A percentile compares a stretch with the other conserved stretches of the same genome.
Conservation (phyloP, 169 alveolate species). For the Hepatocystis sp. region DNA sequence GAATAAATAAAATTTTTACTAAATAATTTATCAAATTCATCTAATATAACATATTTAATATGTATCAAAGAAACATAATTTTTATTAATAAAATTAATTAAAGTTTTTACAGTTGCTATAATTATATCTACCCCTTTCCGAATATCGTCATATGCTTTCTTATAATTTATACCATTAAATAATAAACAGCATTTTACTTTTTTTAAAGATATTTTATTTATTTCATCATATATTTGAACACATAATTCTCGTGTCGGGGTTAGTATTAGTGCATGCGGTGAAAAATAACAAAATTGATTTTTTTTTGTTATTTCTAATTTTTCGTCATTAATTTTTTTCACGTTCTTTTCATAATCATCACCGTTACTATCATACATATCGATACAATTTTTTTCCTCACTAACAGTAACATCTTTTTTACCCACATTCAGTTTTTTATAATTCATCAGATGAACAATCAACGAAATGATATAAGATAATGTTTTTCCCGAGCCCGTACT, state of each 20-base stretch:
- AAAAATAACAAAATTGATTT: too few species aligned
- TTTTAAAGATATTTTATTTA: constrained; percentile 22
- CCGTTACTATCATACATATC: neutral
- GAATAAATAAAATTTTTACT: constrained; percentile 34
- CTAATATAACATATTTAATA: constrained; percentile 51
- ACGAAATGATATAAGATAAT: constrained; percentile 93
- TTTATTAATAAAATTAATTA: constrained; percentile 64
- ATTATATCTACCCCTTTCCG: constrained; percentile 41
- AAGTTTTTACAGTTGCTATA: constrained; percentile 65
- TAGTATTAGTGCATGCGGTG: constrained; percentile 80
- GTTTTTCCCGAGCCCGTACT: constrained; percentile 98
- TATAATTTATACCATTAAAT: constrained; percentile 52
- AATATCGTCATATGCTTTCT: constrained; percentile 53
- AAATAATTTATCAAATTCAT: constrained; percentile 69
- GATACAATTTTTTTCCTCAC: neutral
- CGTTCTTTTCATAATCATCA: too few species aligned
- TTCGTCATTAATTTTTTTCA: too few species aligned
- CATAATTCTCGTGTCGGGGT: constrained; percentile 94
- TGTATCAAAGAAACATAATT: constrained; percentile 22
- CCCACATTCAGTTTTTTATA: constrained; percentile 78
- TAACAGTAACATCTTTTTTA: constrained; percentile 41
- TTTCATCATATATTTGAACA: constrained; percentile 87
- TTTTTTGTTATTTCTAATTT: too few species aligned
- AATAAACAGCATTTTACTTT: constrained; percentile 42
- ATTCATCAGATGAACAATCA: constrained; percentile 91